These are phyloP conservation scores for Rhizopogon vinicolor DNA, from an alignment of 768 basidiomycete genomes.

Conservation along the genomic window DNA sequence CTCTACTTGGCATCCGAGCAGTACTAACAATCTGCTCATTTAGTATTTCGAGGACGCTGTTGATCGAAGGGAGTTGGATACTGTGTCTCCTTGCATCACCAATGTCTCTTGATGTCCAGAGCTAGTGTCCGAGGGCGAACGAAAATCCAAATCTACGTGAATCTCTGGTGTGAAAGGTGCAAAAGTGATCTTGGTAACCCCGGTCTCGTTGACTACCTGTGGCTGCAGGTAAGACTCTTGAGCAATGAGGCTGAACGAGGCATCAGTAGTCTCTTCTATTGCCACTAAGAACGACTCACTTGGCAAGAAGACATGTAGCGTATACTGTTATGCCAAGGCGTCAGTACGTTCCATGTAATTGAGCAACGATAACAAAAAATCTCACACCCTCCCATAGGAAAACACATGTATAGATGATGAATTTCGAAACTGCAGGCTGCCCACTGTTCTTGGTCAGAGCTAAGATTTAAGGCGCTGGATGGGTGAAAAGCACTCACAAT, in stretches of 20 bases:
- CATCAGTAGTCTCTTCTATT: neutral
- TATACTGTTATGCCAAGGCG: constrained; percentile 12
- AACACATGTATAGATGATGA: constrained; percentile 19
- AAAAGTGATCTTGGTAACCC: neutral
- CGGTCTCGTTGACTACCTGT: neutral
- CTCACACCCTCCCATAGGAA: constrained; percentile 22
- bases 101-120: neutral
- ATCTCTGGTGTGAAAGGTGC: neutral
- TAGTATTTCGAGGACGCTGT: neutral
- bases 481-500: constrained; percentile 11
- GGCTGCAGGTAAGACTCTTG: constrained; percentile 21
- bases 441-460: constrained; percentile 14
- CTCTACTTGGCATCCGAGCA: too few species aligned
- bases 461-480: neutral
- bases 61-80: too few species aligned
- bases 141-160: neutral
- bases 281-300: constrained; percentile 11
- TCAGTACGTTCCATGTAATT: neutral
- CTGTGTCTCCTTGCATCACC: neutral
- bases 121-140: neutral
- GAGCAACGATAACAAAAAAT: neutral
- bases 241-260: constrained; percentile 15
- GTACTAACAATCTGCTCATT: too few species aligned
- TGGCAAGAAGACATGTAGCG: constrained; percentile 23
- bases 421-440: constrained; percentile 9